phyloP scores from a whole-genome alignment of 495 filamentous ascomycete species.

The Annulohypoxylon stygium region DNA sequence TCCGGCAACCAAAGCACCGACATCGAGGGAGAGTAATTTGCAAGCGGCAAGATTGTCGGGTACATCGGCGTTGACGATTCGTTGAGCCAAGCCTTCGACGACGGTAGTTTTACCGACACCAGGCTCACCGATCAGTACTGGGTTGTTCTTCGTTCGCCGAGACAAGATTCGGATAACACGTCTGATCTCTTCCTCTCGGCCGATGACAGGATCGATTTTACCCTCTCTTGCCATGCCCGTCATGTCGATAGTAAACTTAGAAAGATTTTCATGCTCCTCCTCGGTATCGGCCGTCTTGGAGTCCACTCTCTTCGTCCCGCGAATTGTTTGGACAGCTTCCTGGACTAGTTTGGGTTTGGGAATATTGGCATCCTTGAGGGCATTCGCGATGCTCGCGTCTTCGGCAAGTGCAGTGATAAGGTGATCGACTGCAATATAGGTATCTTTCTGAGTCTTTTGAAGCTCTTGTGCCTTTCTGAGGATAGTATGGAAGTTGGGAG shows the following conservation, averaged over 20 bases:
- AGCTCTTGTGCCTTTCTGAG: conserved; percentile 87
- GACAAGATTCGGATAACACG: conserved; percentile 94
- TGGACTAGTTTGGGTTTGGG: conserved; percentile 92
- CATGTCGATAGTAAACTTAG: conserved; percentile 99
- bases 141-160: conserved; percentile 97
- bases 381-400: conserved; percentile 77
- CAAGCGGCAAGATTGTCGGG: conserved; percentile 95
- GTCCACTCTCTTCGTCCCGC: conserved; percentile 91
- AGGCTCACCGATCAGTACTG: conserved; percentile 92
- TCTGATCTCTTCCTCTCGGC: conserved; percentile 95
- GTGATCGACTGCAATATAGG: conserved; percentile 93
- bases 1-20: conserved; percentile 93
- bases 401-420: conserved; percentile 86
- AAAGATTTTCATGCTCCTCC: conserved; percentile 90
- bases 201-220: conserved; percentile 98
- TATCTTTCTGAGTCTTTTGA: conserved; percentile 95
- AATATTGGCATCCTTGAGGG: conserved; percentile 87
- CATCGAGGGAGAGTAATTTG: conserved; percentile 92
- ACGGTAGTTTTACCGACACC: conserved; percentile 99
- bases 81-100: conserved; percentile 93
- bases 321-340: conserved; percentile 86
- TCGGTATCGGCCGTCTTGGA: conserved; percentile 94
- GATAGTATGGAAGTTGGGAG: conserved; percentile 83
- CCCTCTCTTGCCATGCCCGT: conserved; percentile 93
- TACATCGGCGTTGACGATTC: conserved; percentile 95